Evolutionary conservation across 768 basidiomycete species (phyloP), one percentile per base, ranked within the genome.

Genomic region (Russula brevipes): DNA sequence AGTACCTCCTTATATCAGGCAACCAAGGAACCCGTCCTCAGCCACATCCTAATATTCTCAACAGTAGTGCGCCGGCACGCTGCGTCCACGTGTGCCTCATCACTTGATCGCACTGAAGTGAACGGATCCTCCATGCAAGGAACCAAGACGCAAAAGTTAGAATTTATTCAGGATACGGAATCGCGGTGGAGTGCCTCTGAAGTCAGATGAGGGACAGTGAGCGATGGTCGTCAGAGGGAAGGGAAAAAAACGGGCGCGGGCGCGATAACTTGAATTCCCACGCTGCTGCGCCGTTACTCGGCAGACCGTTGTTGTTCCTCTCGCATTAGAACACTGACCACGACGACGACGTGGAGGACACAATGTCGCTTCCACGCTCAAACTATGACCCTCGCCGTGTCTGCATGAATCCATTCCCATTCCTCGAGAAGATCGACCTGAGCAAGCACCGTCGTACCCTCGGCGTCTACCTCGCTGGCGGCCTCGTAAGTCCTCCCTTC

Each of bases 401-500:
- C 42, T 95, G 91, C 72, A 69, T 94, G 65, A 91, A 94, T 77
- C 88, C 89, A 0, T 89, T 94, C 66, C 94, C 94, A 0, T 61
- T 56, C 44, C 66, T 67, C 57, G 36, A 51, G 0, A 84, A 86
- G 41, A 66, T 89, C 51, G 82, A 82, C 44, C 74, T 96, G 4
- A 88, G 86, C 59, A 90, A 80, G 73, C 85, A 94, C 75, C 85
- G 86, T 65, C 79, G 94, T 33, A 84, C 91, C 2, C 78, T 92
- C 19, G 94, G 94, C 19, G 88, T 98, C 11, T 98, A 98, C 74
- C 77, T 93, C 60, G 89, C 94, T 1, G 96, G 96, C 46, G 95
- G 86, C 54, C 79, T 99, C 66, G 95, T 98, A 72, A 66, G 93
- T 83, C 57, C 57, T 4, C 16, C 31, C 31, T 11, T 57, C 49